phyloP scores from a whole-genome alignment of 495 filamentous ascomycete species.

The Aspergillus hancockii region DNA sequence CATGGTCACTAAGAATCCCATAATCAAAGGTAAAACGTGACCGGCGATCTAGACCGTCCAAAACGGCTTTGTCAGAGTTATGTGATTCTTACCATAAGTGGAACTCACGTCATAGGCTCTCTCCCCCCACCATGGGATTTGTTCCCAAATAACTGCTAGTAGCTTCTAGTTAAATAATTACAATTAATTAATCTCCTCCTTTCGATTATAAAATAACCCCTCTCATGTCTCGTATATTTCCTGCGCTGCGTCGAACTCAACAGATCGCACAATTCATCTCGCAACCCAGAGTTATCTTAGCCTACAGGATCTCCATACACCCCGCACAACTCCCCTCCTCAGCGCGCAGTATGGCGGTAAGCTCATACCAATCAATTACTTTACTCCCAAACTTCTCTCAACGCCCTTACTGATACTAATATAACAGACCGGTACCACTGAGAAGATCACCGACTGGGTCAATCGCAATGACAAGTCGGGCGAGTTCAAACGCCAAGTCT shows the following conservation, averaged over 20 bases:
- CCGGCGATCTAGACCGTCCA: too few relatives aligned
- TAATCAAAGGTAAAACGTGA: too few relatives aligned
- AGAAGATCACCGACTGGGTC: constrained; percentile 81
- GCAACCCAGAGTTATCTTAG: constrained; percentile 18
- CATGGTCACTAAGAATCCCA: too few relatives aligned
- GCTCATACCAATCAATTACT: constrained; percentile 2
- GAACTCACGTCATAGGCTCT: constrained; percentile 27
- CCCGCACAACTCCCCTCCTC: constrained; percentile 21
- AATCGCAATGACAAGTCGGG: constrained; percentile 69
- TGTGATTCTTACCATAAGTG: constrained; percentile 24
- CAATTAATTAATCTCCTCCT: too few relatives aligned
- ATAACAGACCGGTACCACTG: constrained; percentile 33
- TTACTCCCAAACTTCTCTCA: background rate
- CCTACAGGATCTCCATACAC: constrained; percentile 23
- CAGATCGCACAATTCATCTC: constrained; percentile 24
- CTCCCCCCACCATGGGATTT: constrained; percentile 15
- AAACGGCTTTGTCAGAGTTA: constrained; percentile 32
- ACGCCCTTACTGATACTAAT: background rate
- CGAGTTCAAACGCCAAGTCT: constrained; percentile 83
- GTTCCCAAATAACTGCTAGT: constrained; percentile 7
- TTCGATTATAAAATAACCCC: background rate
- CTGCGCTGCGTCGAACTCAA: constrained; percentile 25
- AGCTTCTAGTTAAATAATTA: too few relatives aligned
- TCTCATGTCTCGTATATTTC: constrained; percentile 32
- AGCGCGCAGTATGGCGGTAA: constrained; percentile 45